These are phyloP conservation scores for Perkinsus chesapeaki DNA, from an alignment of 169 alveolate species.

Conservation along the genomic window DNA sequence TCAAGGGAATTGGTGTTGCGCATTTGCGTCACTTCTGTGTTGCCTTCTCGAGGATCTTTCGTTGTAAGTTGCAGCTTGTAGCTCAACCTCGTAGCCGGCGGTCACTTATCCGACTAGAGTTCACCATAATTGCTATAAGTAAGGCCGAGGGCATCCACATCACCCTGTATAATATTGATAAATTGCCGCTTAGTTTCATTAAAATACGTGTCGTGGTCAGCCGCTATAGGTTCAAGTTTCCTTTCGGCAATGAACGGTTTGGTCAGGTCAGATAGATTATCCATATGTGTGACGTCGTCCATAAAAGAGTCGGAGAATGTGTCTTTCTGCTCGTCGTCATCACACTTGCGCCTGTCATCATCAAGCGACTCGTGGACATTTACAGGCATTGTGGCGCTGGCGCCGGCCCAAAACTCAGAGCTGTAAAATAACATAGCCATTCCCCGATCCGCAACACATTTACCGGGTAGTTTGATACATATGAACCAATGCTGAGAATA, in stretches of 20 bases:
- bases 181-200: neutral
- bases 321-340: neutral
- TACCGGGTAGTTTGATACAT: neutral
- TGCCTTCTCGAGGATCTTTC: no score
- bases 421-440: neutral
- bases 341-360: neutral
- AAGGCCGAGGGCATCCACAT: neutral
- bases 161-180: neutral
- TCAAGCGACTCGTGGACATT: neutral
- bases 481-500: neutral
- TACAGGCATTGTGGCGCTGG: neutral
- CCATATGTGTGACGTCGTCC: neutral
- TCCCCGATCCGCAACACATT: neutral
- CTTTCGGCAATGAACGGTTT: neutral
- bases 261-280: neutral
- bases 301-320: neutral
- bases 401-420: neutral
- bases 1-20: no score
- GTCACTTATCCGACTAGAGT: no score
- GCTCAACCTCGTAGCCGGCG: no score
- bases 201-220: neutral
- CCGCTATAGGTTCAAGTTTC: neutral
- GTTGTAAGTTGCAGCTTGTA: no score
- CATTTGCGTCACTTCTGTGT: no score
- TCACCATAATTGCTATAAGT: neutral